Conservation (phyloP, 441 rosid genomes). For the Euphorbia schlechtendalii region DNA sequence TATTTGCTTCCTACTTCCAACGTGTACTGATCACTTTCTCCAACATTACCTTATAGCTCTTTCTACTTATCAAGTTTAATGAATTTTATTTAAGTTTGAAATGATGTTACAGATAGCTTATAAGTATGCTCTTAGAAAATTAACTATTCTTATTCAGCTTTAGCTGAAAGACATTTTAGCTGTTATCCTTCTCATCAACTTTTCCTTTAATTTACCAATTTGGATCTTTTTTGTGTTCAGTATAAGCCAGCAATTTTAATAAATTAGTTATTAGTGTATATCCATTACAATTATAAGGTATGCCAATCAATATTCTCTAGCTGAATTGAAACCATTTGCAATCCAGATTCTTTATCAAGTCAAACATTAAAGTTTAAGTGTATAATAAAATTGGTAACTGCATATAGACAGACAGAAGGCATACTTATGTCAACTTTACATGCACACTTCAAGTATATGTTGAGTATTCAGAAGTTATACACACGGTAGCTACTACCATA, state of each 20-base stretch:
- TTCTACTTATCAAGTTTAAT: slow-evolving; percentile 15
- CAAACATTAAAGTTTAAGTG: neutral
- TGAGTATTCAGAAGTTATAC: neutral
- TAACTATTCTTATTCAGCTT: neutral
- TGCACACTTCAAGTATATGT: neutral
- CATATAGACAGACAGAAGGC: neutral
- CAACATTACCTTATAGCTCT: slow-evolving; percentile 3
- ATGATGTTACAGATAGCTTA: slow-evolving; percentile 1
- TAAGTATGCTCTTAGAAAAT: neutral
- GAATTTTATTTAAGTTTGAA: slow-evolving; percentile 1
- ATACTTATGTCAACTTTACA: neutral
- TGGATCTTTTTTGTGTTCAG: neutral
- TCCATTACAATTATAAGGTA: neutral
- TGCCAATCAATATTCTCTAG: neutral
- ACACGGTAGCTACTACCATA: no score
- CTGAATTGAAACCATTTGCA: neutral
- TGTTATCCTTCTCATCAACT: neutral
- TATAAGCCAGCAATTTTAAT: neutral
- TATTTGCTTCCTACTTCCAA: slow-evolving; percentile 1
- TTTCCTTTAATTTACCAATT: neutral
- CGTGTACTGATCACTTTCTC: slow-evolving; percentile 1
- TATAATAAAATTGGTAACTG: neutral
- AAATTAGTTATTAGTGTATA: neutral
- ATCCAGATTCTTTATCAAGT: neutral
- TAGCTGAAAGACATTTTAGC: neutral